Percentiles rank a stretch among this genome's conserved stretches.
These are phyloP conservation scores for Borealophlyctis nickersoniae DNA, from an alignment of 192 early-diverging fungal genomes.

Conservation along the genomic window DNA sequence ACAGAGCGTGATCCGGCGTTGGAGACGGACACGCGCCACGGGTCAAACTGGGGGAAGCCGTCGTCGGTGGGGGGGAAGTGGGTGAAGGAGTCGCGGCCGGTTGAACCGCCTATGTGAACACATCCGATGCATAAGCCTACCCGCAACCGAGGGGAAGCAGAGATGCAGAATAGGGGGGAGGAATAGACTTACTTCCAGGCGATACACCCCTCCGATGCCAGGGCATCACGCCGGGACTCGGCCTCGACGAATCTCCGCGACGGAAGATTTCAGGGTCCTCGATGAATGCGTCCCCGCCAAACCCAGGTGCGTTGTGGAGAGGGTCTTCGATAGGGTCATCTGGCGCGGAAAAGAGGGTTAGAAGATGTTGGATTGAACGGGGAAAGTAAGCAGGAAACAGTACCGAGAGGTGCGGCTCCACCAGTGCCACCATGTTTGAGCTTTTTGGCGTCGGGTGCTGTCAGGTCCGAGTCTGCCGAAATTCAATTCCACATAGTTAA, in stretches of 20 bases:
- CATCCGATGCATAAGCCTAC: not conserved
- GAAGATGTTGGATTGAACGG: not conserved
- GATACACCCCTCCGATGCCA: slow-evolving; percentile 1
- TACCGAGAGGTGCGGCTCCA: not conserved
- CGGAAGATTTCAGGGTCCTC: not conserved
- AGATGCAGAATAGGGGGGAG: too few relatives aligned
- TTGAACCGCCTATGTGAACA: not conserved
- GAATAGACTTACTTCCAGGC: not conserved
- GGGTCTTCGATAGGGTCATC: not conserved
- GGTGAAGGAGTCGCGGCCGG: not conserved
- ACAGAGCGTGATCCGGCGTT: not conserved
- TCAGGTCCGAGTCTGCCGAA: not conserved
- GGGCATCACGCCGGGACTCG: not conserved
- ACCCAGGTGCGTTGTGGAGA: too few relatives aligned
- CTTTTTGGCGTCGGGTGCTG: not conserved
- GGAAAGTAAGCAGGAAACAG: not conserved
- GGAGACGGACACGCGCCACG: not conserved
- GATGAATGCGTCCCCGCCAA: not conserved
- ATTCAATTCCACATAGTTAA: not conserved
- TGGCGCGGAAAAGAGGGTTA: not conserved
- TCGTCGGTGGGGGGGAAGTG: not conserved
- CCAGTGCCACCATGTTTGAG: not conserved
- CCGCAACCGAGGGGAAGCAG: too few relatives aligned
- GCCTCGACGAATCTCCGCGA: not conserved
- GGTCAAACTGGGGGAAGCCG: not conserved